Percentiles rank a stretch among this genome's conserved stretches.
These are phyloP conservation scores for Phaeotremella skinneri DNA, from an alignment of 768 basidiomycete species.

Conservation along the genomic window DNA sequence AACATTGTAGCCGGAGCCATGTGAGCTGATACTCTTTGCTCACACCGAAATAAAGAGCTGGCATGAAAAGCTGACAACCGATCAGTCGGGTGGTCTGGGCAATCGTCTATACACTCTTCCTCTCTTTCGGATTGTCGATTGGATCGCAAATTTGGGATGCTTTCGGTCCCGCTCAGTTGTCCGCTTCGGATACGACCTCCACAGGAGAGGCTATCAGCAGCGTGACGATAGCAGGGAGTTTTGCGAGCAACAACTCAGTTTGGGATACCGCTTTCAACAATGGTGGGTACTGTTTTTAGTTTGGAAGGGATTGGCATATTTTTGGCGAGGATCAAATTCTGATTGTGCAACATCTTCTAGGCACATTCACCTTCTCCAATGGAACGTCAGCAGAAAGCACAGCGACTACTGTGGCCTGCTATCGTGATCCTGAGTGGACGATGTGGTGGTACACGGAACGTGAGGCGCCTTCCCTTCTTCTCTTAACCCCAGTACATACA, in stretches of 20 bases:
- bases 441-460: conserved; percentile 40
- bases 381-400: conserved; percentile 25
- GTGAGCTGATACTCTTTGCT: conserved; percentile 13
- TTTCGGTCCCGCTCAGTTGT: conserved; percentile 29
- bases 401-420: conserved; percentile 32
- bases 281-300: conserved; percentile 17
- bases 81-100: conserved; percentile 40
- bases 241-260: conserved; percentile 32
- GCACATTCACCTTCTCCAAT: conserved; percentile 43
- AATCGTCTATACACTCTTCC: conserved; percentile 42
- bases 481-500: too few species aligned
- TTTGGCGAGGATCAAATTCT: not conserved
- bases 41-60: not conserved
- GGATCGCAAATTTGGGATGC: conserved; percentile 39
- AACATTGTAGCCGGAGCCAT: conserved; percentile 43
- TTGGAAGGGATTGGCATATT: not conserved
- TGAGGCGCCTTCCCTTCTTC: too few species aligned
- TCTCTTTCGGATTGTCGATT: conserved; percentile 39
- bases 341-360: conserved; percentile 9
- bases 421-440: conserved; percentile 28
- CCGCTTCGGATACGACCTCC: conserved; percentile 7
- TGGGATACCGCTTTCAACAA: conserved; percentile 38
- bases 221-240: conserved; percentile 29
- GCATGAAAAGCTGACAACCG: not conserved
- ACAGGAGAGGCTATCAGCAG: conserved; percentile 1